A percentile compares a stretch with the other conserved stretches of the same genome.
Evolutionary conservation across 176 grass and related monocot species (phyloP).

Genomic region (Chloris gayana): DNA sequence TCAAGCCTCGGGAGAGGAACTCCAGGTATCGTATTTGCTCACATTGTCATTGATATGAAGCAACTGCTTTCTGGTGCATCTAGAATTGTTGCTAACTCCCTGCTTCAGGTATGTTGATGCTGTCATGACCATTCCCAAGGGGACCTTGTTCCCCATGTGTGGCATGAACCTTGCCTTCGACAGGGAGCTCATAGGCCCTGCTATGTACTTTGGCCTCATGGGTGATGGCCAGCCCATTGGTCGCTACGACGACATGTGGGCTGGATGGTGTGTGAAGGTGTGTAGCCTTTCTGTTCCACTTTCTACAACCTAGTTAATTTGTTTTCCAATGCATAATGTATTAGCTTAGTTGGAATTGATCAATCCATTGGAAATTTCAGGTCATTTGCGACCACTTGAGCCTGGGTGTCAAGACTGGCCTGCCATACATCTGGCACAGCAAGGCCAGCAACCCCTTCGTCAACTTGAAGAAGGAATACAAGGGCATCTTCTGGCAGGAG

Average conservation of each 20-base stretch:
- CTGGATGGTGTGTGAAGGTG: constrained; percentile 80
- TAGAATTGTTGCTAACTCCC: neutral
- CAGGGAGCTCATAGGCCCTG: constrained; percentile 66
- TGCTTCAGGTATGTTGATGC: constrained; percentile 74
- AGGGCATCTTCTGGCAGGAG: constrained; percentile 99
- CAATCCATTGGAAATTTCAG: constrained; percentile 41
- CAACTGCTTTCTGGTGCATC: neutral
- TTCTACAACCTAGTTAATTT: neutral
- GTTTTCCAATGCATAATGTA: neutral
- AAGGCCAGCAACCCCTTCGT: constrained; percentile 99
- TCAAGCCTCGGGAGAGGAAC: constrained; percentile 92
- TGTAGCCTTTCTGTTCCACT: neutral
- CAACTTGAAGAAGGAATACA: constrained; percentile 98
- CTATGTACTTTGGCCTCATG: constrained; percentile 88
- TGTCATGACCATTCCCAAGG: constrained; percentile 74
- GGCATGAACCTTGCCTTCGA: constrained; percentile 78
- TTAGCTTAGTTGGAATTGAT: neutral
- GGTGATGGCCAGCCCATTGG: constrained; percentile 68
- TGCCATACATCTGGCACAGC: constrained; percentile 99
- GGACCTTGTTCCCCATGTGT: constrained; percentile 75
- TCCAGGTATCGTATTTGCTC: constrained; percentile 48
- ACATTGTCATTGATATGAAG: neutral
- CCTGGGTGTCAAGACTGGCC: constrained; percentile 90
- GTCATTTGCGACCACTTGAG: constrained; percentile 95
- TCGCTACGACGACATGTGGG: constrained; percentile 86